These are phyloP conservation scores for Colletotrichum higginsianum DNA, from an alignment of 2,329 filamentous ascomycete genomes.

Conservation along the genomic window DNA sequence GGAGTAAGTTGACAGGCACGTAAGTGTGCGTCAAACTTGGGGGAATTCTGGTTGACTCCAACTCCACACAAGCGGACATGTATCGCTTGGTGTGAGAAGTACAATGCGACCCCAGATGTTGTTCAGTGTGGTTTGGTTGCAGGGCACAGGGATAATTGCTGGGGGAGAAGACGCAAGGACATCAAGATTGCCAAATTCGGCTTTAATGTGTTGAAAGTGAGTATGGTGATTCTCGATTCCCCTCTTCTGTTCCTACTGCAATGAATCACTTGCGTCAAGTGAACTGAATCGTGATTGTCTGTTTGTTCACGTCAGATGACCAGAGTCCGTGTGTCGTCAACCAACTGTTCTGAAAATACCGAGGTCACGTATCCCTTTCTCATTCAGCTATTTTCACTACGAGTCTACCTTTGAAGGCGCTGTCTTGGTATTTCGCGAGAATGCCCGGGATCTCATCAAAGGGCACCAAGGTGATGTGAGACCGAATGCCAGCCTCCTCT, in stretches of 20 bases:
- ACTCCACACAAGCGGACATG: conserved; percentile 6
- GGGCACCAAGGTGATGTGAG: conserved; percentile 47
- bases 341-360: too few relatives aligned
- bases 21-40: neutral
- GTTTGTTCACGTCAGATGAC: neutral
- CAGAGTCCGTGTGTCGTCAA: too few relatives aligned
- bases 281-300: neutral
- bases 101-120: neutral
- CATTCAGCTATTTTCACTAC: conserved; percentile 47
- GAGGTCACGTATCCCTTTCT: neutral
- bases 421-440: conserved; percentile 48
- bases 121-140: neutral
- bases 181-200: too few relatives aligned
- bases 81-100: too few relatives aligned
- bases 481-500: conserved; percentile 45
- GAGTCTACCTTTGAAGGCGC: conserved; percentile 49
- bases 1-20: conserved; percentile 9
- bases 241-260: too few relatives aligned
- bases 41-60: conserved; percentile 9
- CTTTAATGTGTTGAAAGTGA: too few relatives aligned
- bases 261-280: too few relatives aligned
- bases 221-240: too few relatives aligned
- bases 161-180: neutral
- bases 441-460: conserved; percentile 49
- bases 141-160: neutral